Evolutionary conservation across 148 eudicot species (phyloP).

Genomic region (Spergularia marina): DNA sequence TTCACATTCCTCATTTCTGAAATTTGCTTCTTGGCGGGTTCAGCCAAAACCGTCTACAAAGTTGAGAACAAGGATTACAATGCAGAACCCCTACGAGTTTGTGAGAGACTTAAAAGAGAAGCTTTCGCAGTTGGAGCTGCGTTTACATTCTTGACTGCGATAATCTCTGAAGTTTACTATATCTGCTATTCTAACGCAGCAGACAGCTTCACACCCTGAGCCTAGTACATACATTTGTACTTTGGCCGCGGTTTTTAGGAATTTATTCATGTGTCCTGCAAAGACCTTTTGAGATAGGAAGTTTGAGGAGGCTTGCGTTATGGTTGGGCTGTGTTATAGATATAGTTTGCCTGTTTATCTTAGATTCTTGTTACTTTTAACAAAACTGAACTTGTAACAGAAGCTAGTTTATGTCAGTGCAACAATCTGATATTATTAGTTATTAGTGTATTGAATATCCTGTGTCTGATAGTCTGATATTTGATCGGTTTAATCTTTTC

Average conservation of each 20-base stretch:
- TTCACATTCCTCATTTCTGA: constrained; percentile 70
- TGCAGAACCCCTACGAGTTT: constrained; percentile 46
- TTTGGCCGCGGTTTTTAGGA: too few species aligned
- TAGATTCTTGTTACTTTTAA: constrained; percentile 12
- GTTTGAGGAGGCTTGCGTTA: too few species aligned
- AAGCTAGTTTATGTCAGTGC: background rate
- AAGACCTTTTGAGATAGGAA: too few species aligned
- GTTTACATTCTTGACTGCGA: constrained; percentile 62
- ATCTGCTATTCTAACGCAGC: constrained; percentile 55
- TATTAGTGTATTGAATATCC: background rate
- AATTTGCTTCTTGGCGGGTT: constrained; percentile 70
- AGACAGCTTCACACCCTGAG: constrained; percentile 39
- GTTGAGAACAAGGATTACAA: constrained; percentile 48
- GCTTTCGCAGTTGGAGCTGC: constrained; percentile 92
- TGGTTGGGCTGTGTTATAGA: too few species aligned
- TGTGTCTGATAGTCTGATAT: background rate
- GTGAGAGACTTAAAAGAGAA: constrained; percentile 81
- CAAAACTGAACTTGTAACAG: background rate
- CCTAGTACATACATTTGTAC: background rate
- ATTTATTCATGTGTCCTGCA: too few species aligned
- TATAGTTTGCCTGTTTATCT: background rate
- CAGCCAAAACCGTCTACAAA: constrained; percentile 70
- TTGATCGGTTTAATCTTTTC: too few species aligned
- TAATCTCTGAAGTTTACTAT: constrained; percentile 68
- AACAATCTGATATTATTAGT: too few species aligned